These are phyloP conservation scores for Smallanthus sonchifolius DNA, from an alignment of 129 eudicot species.

Conservation along the genomic window DNA sequence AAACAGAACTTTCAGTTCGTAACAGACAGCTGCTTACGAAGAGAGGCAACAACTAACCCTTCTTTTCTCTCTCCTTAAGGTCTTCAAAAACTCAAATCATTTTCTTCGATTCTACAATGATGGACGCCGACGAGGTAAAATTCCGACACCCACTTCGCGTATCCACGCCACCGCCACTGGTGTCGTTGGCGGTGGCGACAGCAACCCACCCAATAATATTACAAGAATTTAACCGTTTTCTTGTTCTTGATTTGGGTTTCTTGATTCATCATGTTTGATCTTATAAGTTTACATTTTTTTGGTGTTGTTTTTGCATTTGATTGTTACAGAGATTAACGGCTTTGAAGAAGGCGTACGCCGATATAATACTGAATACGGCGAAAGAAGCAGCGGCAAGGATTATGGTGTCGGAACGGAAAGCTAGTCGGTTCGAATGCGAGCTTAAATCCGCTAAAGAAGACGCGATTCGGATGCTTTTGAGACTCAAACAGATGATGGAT, in stretches of 20 bases:
- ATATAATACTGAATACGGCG: constrained; percentile 79
- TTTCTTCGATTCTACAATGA: constrained; percentile 26
- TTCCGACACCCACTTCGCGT: constrained; percentile 10
- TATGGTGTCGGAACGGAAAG: constrained; percentile 72
- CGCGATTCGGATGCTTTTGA: constrained; percentile 59
- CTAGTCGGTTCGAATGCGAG: constrained; percentile 60
- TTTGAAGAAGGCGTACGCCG: constrained; percentile 91
- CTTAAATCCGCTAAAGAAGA: constrained; percentile 62
- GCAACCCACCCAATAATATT: constrained; percentile 4
- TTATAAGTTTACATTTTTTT: constrained; percentile 15
- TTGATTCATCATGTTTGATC: constrained; percentile 26
- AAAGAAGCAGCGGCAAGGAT: constrained; percentile 92
- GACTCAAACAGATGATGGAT: constrained; percentile 90
- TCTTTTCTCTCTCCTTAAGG: constrained; percentile 17
- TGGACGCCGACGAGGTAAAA: constrained; percentile 69
- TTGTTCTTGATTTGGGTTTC: constrained; percentile 16
- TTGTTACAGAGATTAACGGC: constrained; percentile 61
- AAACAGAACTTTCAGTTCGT: constrained; percentile 54
- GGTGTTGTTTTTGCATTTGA: constrained; percentile 14
- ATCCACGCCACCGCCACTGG: neutral
- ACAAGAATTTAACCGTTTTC: constrained; percentile 20
- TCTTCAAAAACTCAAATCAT: constrained; percentile 13
- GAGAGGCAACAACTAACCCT: constrained; percentile 32
- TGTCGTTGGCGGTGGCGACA: constrained; percentile 7
- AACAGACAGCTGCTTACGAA: constrained; percentile 52